A percentile compares a stretch with the other conserved stretches of the same genome.
phyloP scores from a whole-genome alignment of 495 filamentous ascomycete genomes.

The Gamarada debralockiae region DNA sequence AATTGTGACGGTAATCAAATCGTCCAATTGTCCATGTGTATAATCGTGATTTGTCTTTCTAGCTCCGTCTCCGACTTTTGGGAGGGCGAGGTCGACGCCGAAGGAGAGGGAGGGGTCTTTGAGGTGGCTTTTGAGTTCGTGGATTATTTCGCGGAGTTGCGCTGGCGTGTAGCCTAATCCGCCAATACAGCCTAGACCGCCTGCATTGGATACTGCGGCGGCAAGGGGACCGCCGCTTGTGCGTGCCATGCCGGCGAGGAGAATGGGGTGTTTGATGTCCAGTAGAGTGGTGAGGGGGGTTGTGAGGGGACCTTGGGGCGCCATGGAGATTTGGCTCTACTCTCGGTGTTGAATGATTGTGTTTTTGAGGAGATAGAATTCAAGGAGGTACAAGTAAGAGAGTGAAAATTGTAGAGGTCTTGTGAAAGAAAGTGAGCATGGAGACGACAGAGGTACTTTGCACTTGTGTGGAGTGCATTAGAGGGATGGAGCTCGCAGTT shows the following conservation, averaged over 20 bases:
- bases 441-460: too few relatives aligned
- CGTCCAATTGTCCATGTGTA: constrained; percentile 76
- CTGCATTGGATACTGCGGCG: constrained; percentile 83
- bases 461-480: too few relatives aligned
- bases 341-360: too few relatives aligned
- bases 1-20: constrained; percentile 77
- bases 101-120: constrained; percentile 63
- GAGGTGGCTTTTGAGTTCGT: constrained; percentile 73
- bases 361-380: background rate
- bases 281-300: constrained; percentile 75
- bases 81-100: constrained; percentile 83
- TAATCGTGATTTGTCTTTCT: constrained; percentile 91
- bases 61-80: constrained; percentile 74
- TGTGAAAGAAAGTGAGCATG: too few relatives aligned
- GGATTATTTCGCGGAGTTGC: constrained; percentile 75
- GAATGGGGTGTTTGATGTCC: constrained; percentile 73
- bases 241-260: constrained; percentile 87
- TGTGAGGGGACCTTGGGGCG: constrained; percentile 48
- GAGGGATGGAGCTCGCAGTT: too few relatives aligned
- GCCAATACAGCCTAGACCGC: constrained; percentile 80
- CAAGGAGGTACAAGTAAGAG: background rate
- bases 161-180: constrained; percentile 80
- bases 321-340: constrained; percentile 18
- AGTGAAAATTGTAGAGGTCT: too few relatives aligned
- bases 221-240: constrained; percentile 73